Conservation (phyloP, 257 asterid genomes). For the Lycium barbarum region DNA sequence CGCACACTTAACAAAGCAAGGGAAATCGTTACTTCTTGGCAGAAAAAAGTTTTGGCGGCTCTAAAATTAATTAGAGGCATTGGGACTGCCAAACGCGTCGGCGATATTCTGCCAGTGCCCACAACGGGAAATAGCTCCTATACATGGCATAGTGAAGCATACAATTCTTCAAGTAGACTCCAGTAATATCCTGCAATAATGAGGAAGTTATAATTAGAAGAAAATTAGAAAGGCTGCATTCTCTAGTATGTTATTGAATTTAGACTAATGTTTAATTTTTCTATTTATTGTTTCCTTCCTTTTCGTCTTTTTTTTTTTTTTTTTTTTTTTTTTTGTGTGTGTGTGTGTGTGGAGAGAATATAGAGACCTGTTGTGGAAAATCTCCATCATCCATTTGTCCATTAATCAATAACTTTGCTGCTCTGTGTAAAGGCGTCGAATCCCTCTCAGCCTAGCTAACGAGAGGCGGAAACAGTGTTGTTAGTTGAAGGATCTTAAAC, state of each 20-base stretch:
- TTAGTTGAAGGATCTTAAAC: too few relatives aligned
- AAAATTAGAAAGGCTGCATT: not conserved
- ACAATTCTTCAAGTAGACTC: slow-evolving; percentile 79
- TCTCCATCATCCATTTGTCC: slow-evolving; percentile 82
- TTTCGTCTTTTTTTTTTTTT: too few relatives aligned
- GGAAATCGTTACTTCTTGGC: not conserved
- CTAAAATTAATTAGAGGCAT: not conserved
- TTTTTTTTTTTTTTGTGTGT: too few relatives aligned
- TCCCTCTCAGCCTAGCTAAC: slow-evolving; percentile 65
- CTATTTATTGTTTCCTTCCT: too few relatives aligned
- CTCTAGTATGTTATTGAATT: not conserved
- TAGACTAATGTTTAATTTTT: too few relatives aligned
- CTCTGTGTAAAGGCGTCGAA: slow-evolving; percentile 71
- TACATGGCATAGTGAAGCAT: slow-evolving; percentile 77
- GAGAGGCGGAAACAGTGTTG: not conserved
- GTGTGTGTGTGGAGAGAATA: too few relatives aligned
- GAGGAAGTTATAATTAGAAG: not conserved
- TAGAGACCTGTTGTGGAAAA: slow-evolving; percentile 76
- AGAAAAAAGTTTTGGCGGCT: not conserved
- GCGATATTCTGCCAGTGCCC: slow-evolving; percentile 89
- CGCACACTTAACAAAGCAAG: too few relatives aligned
- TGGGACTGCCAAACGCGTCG: slow-evolving; percentile 62
- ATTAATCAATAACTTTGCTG: slow-evolving; percentile 74
- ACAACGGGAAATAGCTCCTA: slow-evolving; percentile 66
- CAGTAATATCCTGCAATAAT: slow-evolving; percentile 62